Evolutionary conservation across 2,329 filamentous ascomycete genomes (phyloP).

Genomic region (Colletotrichum musicola): DNA sequence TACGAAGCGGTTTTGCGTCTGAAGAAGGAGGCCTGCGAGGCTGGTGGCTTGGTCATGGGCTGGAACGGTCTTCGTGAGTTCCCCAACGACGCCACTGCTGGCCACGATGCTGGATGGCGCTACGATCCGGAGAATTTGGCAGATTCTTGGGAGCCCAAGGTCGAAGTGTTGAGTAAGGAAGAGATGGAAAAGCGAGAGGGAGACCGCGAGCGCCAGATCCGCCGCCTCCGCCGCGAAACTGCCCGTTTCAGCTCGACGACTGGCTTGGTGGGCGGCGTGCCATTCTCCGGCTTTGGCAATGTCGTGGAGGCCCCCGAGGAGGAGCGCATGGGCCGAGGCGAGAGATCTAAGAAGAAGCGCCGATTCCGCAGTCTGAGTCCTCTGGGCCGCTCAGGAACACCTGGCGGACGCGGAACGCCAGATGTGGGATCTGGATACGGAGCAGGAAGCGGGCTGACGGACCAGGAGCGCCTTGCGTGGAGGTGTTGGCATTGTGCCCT

Average conservation of each 20-base stretch:
- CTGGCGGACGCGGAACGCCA: constrained; percentile 81
- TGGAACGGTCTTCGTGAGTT: constrained; percentile 76
- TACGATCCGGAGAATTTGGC: constrained; percentile 93
- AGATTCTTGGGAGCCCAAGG: constrained; percentile 86
- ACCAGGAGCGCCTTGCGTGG: constrained; percentile 86
- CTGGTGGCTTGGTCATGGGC: constrained; percentile 84
- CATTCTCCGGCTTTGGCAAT: constrained; percentile 66
- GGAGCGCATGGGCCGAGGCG: constrained; percentile 90
- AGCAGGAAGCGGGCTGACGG: constrained; percentile 76
- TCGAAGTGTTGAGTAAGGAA: constrained; percentile 88
- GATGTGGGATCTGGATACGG: constrained; percentile 79
- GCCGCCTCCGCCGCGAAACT: constrained; percentile 88
- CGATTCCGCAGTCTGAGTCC: constrained; percentile 92
- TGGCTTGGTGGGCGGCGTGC: constrained; percentile 82
- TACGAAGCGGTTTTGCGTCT: constrained; percentile 93
- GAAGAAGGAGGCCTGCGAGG: constrained; percentile 97
- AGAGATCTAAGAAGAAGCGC: constrained; percentile 95
- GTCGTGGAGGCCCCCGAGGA: constrained; percentile 68
- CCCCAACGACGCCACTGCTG: constrained; percentile 88
- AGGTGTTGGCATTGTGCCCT: constrained; percentile 89
- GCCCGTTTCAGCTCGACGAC: constrained; percentile 90
- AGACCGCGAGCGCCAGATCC: constrained; percentile 90
- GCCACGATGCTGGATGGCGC: constrained; percentile 89
- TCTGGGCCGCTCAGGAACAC: constrained; percentile 74
- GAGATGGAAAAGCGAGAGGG: constrained; percentile 98